A percentile compares a stretch with the other conserved stretches of the same genome.
Conservation (phyloP, 108 stramenopile species). For the Fistulifera solaris region DNA sequence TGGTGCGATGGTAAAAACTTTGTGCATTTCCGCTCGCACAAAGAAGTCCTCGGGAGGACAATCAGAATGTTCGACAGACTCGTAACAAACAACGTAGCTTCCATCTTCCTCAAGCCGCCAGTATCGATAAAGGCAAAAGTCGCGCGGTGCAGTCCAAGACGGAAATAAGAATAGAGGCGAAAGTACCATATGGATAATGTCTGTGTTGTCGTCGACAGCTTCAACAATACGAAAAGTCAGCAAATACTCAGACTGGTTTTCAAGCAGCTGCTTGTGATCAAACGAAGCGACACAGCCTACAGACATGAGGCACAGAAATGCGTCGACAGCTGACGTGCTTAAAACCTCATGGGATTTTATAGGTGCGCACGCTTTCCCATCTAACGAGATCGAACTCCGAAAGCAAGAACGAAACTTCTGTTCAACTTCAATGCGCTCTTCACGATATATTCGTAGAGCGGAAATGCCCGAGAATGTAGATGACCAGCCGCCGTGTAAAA, state of each 20-base stretch:
- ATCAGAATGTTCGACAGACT: slow-evolving; percentile 59
- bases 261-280: slow-evolving; percentile 12
- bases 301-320: slow-evolving; percentile 82
- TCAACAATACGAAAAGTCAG: slow-evolving; percentile 75
- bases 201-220: slow-evolving; percentile 82
- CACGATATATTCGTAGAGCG: slow-evolving; percentile 62
- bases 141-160: slow-evolving; percentile 85
- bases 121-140: slow-evolving; percentile 80
- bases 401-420: slow-evolving; percentile 7
- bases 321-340: slow-evolving; percentile 59
- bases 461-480: slow-evolving; percentile 40
- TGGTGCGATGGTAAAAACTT: slow-evolving; percentile 78
- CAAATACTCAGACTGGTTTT: slow-evolving; percentile 49
- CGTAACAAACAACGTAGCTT: slow-evolving; percentile 74
- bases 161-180: slow-evolving; percentile 78
- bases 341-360: slow-evolving; percentile 59
- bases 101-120: slow-evolving; percentile 89
- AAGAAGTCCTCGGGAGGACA: slow-evolving; percentile 68
- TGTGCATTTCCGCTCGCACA: slow-evolving; percentile 78
- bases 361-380: slow-evolving; percentile 49
- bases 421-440: slow-evolving; percentile 23
- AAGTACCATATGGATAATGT: slow-evolving; percentile 81
- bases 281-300: slow-evolving; percentile 30
- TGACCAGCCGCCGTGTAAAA: slow-evolving; percentile 59
- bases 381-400: slow-evolving; percentile 8